Conservation (phyloP, 495 filamentous ascomycete genomes). For the Apodospora peruviana region DNA sequence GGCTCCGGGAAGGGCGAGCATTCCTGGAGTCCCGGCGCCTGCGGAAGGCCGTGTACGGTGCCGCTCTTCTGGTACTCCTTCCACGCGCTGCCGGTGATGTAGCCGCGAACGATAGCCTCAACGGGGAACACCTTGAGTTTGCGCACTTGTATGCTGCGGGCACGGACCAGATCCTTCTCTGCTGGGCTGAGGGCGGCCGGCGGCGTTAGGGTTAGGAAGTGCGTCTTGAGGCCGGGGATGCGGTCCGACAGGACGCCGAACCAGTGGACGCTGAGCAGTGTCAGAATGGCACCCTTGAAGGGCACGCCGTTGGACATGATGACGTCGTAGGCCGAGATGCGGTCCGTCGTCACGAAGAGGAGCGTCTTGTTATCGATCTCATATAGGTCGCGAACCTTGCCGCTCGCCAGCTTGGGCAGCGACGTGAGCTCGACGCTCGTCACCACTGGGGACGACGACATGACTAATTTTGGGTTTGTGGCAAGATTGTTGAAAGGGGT, state of each 20-base stretch:
- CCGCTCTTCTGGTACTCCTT: conserved; percentile 61
- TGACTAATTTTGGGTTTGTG: neutral
- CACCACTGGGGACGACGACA: conserved; percentile 9
- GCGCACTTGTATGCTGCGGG: conserved; percentile 78
- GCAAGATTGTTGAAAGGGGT: neutral
- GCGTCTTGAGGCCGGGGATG: conserved; percentile 65
- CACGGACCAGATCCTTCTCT: conserved; percentile 51
- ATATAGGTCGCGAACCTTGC: conserved; percentile 84
- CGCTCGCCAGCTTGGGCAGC: conserved; percentile 32
- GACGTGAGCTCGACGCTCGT: conserved; percentile 23
- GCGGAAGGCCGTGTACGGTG: conserved; percentile 73
- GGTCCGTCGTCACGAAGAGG: conserved; percentile 78
- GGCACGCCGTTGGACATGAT: conserved; percentile 86
- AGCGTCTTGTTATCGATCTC: conserved; percentile 67
- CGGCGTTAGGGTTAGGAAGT: conserved; percentile 67
- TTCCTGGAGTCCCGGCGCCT: conserved; percentile 63
- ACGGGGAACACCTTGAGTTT: conserved; percentile 76
- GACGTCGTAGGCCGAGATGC: conserved; percentile 93
- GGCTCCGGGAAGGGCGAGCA: conserved; percentile 65
- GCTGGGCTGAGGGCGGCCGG: conserved; percentile 44
- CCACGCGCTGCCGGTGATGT: conserved; percentile 93
- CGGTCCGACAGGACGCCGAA: conserved; percentile 63
- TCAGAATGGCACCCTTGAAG: conserved; percentile 78
- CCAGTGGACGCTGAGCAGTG: conserved; percentile 79
- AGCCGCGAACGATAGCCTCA: conserved; percentile 82